These are phyloP conservation scores for Cutaneotrichosporon sp. DNA, from an alignment of 1,284 basidiomycete species.

Conservation along the genomic window DNA sequence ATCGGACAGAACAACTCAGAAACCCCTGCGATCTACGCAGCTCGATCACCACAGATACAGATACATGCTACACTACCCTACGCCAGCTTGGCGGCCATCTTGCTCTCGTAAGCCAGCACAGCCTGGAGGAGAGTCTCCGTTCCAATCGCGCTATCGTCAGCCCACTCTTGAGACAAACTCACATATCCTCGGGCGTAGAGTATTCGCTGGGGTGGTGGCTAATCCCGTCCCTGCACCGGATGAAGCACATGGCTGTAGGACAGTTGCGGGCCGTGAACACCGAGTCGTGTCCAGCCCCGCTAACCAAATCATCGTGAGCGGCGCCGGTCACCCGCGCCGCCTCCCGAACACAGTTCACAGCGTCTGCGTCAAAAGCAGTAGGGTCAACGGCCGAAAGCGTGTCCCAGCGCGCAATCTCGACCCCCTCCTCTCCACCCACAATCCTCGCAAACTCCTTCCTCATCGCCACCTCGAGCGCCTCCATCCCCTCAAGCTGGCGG, in stretches of 20 bases:
- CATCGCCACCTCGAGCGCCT: slow-evolving; percentile 22
- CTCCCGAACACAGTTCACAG: slow-evolving; percentile 14
- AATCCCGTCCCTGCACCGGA: slow-evolving; percentile 34
- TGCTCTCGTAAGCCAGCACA: slow-evolving; percentile 19
- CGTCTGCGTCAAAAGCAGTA: slow-evolving; percentile 10
- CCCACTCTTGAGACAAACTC: background rate
- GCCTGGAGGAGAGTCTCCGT: slow-evolving; percentile 26
- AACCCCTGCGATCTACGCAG: too few relatives aligned
- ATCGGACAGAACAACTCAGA: too few relatives aligned
- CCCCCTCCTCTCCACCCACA: slow-evolving; percentile 10
- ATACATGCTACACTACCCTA: background rate
- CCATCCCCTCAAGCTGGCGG: slow-evolving; percentile 18
- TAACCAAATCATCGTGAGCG: slow-evolving; percentile 10
- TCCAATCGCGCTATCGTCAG: slow-evolving; percentile 8
- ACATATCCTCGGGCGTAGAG: slow-evolving; percentile 28
- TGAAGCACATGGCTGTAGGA: slow-evolving; percentile 39
- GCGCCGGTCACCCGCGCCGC: background rate
- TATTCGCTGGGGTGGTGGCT: slow-evolving; percentile 36
- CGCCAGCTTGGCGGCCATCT: slow-evolving; percentile 3
- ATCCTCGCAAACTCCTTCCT: background rate
- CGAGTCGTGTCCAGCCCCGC: slow-evolving; percentile 33
- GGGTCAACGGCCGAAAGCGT: slow-evolving; percentile 14
- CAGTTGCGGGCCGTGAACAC: slow-evolving; percentile 14
- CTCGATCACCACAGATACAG: background rate
- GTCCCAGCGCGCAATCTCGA: slow-evolving; percentile 5